A percentile compares a stretch with the other conserved stretches of the same genome.
phyloP scores from a whole-genome alignment of 2,329 filamentous ascomycete genomes.

The Exserohilum turcica region DNA sequence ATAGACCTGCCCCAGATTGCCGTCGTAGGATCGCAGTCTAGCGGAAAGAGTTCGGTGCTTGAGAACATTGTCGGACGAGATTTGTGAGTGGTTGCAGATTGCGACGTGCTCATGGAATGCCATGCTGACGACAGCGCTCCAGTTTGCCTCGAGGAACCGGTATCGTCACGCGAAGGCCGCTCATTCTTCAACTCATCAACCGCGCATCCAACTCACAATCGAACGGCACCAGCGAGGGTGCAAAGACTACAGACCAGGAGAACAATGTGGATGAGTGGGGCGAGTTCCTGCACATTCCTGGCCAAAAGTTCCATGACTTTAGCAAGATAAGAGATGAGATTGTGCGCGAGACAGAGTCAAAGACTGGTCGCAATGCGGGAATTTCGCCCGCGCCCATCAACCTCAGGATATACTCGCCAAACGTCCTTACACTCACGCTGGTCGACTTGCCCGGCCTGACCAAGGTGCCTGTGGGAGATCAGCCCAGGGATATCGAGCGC shows the following conservation, averaged over 20 bases:
- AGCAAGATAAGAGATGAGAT: conserved; percentile 99
- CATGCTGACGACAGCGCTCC: conserved; percentile 35
- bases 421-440: conserved; percentile 93
- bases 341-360: conserved; percentile 91
- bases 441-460: conserved; percentile 96
- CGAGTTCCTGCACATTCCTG: conserved; percentile 96
- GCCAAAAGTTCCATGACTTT: conserved; percentile 97
- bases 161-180: conserved; percentile 93
- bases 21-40: conserved; percentile 97
- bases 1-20: conserved; percentile 99
- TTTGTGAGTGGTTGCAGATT: conserved; percentile 71
- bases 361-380: conserved; percentile 93
- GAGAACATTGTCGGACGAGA: conserved; percentile 99
- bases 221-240: conserved; percentile 71
- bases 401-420: conserved; percentile 96
- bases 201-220: conserved; percentile 62
- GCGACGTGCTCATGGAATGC: conserved; percentile 9
- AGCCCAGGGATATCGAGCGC: conserved; percentile 93
- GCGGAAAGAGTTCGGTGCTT: conserved; percentile 97
- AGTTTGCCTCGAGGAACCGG: conserved; percentile 96
- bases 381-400: conserved; percentile 98
- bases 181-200: conserved; percentile 98
- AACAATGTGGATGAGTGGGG: conserved; percentile 97
- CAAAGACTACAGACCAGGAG: conserved; percentile 76
- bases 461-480: conserved; percentile 94